phyloP scores from a whole-genome alignment of 805 yeast species.

The Myxozyma melibiosi region DNA sequence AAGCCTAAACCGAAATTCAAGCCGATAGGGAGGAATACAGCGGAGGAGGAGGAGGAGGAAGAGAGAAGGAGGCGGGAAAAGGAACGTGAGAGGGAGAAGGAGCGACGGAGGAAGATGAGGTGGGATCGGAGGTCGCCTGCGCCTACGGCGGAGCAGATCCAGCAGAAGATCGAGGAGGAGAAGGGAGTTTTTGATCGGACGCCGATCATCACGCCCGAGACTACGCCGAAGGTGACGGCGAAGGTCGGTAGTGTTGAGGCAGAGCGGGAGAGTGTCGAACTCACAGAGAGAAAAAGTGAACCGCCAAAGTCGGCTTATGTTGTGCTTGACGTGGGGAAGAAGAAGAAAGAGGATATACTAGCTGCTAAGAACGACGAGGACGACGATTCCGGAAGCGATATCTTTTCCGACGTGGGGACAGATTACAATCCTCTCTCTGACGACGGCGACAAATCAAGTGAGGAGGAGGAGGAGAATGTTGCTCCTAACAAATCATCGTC shows the following conservation, averaged over 20 bases:
- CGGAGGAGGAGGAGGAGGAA: not conserved
- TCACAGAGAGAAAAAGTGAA: not conserved
- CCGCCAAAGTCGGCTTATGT: conserved; percentile 2
- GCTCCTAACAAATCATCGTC: too few species aligned
- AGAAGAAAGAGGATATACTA: not conserved
- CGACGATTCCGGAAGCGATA: conserved; percentile 23
- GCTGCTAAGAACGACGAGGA: conserved; percentile 7
- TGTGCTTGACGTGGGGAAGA: not conserved
- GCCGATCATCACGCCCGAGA: not conserved
- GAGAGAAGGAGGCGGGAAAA: conserved; percentile 1
- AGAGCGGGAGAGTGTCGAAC: too few species aligned
- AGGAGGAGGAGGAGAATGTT: conserved; percentile 7
- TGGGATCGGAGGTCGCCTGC: not conserved
- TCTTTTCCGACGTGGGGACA: conserved; percentile 31
- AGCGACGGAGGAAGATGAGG: not conserved
- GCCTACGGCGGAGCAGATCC: not conserved
- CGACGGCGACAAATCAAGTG: conserved; percentile 13
- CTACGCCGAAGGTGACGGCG: not conserved
- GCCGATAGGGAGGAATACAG: conserved; percentile 14
- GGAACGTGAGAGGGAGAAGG: not conserved
- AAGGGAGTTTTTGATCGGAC: not conserved
- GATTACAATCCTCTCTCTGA: conserved; percentile 33
- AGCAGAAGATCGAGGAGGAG: not conserved
- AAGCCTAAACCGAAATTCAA: conserved; percentile 16
- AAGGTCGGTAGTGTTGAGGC: not conserved